Conservation (phyloP, 2,329 filamentous ascomycete species). For the Neodidymelliopsis sp. region DNA sequence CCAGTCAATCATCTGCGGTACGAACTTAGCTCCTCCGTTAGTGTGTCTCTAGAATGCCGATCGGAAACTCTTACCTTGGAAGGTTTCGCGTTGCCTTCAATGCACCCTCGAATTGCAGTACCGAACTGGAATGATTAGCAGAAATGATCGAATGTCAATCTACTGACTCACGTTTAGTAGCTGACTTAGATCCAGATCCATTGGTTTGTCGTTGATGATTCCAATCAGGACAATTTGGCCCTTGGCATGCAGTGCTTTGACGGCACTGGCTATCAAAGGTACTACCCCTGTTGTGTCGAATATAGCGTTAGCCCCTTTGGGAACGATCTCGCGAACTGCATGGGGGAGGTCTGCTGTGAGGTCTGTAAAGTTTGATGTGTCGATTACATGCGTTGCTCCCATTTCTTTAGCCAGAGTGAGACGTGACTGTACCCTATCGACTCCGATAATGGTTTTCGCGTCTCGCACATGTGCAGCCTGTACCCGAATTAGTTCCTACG, state of each 20-base stretch:
- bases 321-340: constrained; percentile 46
- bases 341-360: constrained; percentile 37
- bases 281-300: constrained; percentile 61
- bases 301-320: constrained; percentile 53
- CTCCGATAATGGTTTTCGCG: constrained; percentile 47
- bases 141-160: neutral
- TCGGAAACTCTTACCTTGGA: constrained; percentile 22
- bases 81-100: constrained; percentile 56
- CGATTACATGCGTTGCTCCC: constrained; percentile 51
- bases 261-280: constrained; percentile 52
- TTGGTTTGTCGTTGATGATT: constrained; percentile 53
- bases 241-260: constrained; percentile 54
- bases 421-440: constrained; percentile 45
- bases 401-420: constrained; percentile 48
- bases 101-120: constrained; percentile 58
- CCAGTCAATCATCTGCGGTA: constrained; percentile 60
- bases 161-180: constrained; percentile 51
- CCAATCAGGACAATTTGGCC: constrained; percentile 62
- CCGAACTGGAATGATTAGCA: constrained; percentile 40
- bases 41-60: neutral
- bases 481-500: neutral
- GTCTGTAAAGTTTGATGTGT: constrained; percentile 37
- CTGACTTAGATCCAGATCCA: constrained; percentile 54
- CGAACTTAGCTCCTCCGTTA: constrained; percentile 37
- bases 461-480: constrained; percentile 55